phyloP scores from a whole-genome alignment of 192 early-diverging fungal genomes.

The Coemansia sp. region DNA sequence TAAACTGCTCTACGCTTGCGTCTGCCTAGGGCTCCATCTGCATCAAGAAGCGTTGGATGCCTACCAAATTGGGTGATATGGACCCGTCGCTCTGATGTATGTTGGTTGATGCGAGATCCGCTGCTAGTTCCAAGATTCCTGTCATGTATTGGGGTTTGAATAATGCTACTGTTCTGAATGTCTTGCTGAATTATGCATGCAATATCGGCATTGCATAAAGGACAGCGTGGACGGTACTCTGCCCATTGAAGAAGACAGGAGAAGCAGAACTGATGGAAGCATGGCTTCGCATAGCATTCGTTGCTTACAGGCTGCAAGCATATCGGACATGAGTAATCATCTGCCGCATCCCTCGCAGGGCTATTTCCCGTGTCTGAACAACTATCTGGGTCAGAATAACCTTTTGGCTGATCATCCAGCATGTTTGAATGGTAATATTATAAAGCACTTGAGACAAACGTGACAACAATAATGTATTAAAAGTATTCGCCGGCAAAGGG shows the following conservation, averaged over 20 bases:
- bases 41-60: neutral
- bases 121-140: neutral
- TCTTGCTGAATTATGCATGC: constrained; percentile 23
- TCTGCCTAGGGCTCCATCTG: constrained; percentile 15
- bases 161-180: constrained; percentile 1
- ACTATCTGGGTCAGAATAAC: neutral
- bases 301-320: constrained; percentile 26
- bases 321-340: constrained; percentile 35
- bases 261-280: constrained; percentile 57
- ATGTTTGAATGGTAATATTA: too few relatives aligned
- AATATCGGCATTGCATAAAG: constrained; percentile 44
- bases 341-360: neutral
- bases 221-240: constrained; percentile 36
- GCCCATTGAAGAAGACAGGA: constrained; percentile 55
- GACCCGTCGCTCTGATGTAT: neutral
- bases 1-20: constrained; percentile 42
- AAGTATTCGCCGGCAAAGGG: too few relatives aligned
- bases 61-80: constrained; percentile 15
- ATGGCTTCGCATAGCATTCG: constrained; percentile 30
- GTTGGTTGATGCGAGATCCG: neutral
- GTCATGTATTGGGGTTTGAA: neutral
- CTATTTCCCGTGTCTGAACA: neutral
- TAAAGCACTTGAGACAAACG: too few relatives aligned
- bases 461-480: too few relatives aligned
- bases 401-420: neutral